Evolutionary conservation across 2,329 filamentous ascomycete species (phyloP).

Genomic region (Claviceps digitariae): DNA sequence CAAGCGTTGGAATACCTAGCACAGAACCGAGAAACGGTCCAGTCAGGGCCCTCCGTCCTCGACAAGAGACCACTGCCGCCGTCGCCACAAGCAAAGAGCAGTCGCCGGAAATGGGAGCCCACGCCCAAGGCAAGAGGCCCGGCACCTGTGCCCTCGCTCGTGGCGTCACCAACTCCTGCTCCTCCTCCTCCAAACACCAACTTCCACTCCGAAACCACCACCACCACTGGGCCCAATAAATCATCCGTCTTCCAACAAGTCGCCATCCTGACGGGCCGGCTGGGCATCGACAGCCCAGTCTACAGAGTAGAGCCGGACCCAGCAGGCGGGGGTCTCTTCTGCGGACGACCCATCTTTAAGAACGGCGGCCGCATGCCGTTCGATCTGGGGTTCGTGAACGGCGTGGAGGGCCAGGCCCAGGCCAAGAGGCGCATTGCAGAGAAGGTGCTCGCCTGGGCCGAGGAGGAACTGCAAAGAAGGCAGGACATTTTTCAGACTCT

Average conservation of each 20-base stretch:
- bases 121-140: not conserved
- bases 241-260: constrained; percentile 16
- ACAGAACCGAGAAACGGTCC: not conserved
- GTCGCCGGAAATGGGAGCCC: not conserved
- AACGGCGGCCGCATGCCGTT: constrained; percentile 17
- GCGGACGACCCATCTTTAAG: constrained; percentile 23
- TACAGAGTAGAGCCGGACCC: constrained; percentile 19
- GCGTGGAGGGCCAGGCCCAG: constrained; percentile 20
- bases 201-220: not conserved
- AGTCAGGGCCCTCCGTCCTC: not conserved
- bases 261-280: constrained; percentile 16
- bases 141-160: not conserved
- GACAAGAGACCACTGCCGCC: not conserved
- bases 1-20: constrained; percentile 30
- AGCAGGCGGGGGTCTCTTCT: constrained; percentile 17
- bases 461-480: constrained; percentile 11
- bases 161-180: not conserved
- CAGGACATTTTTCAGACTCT: constrained; percentile 1
- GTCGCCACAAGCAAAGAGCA: not conserved
- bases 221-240: not conserved
- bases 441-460: constrained; percentile 24
- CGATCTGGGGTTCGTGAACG: constrained; percentile 19
- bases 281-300: constrained; percentile 20
- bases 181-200: not conserved
- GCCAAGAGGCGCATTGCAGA: constrained; percentile 27